phyloP scores from a whole-genome alignment of 805 yeast genomes.

The Metschnikowia matae region DNA sequence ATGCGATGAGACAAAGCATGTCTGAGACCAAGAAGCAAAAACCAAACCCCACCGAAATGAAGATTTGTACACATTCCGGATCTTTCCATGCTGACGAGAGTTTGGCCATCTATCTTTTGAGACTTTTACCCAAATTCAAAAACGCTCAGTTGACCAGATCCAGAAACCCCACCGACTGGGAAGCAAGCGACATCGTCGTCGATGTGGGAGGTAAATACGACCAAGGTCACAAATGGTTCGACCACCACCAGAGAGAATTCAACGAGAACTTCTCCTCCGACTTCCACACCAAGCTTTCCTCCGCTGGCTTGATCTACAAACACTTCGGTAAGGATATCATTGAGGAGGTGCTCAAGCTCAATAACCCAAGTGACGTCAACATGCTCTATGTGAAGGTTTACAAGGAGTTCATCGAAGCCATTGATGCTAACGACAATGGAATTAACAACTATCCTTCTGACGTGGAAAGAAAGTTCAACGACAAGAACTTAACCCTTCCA shows the following conservation, averaged over 20 bases:
- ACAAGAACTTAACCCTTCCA: conserved; percentile 71
- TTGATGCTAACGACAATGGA: conserved; percentile 97
- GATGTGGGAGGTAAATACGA: conserved; percentile 94
- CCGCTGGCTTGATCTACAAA: conserved; percentile 92
- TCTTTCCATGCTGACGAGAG: conserved; percentile 97
- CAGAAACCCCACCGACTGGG: conserved; percentile 80
- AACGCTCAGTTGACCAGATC: conserved; percentile 75
- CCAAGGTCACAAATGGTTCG: conserved; percentile 70
- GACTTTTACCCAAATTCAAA: conserved; percentile 61
- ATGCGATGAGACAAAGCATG: conserved; percentile 14
- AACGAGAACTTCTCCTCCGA: conserved; percentile 61
- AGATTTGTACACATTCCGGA: conserved; percentile 89
- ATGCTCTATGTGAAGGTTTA: conserved; percentile 74
- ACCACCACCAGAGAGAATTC: conserved; percentile 96
- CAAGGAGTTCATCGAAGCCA: conserved; percentile 79
- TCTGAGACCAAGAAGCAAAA: conserved; percentile 20
- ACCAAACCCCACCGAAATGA: conserved; percentile 26
- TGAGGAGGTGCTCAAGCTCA: conserved; percentile 44
- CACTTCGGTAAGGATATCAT: conserved; percentile 76
- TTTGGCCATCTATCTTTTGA: conserved; percentile 84
- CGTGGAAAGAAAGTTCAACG: conserved; percentile 61
- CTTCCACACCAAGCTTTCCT: conserved; percentile 74
- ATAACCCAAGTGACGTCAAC: conserved; percentile 42
- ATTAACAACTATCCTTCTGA: conserved; percentile 60
- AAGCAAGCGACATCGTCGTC: conserved; percentile 82